A percentile compares a stretch with the other conserved stretches of the same genome.
phyloP scores from a whole-genome alignment of 257 asterid genomes.

The Solanum rostratum region DNA sequence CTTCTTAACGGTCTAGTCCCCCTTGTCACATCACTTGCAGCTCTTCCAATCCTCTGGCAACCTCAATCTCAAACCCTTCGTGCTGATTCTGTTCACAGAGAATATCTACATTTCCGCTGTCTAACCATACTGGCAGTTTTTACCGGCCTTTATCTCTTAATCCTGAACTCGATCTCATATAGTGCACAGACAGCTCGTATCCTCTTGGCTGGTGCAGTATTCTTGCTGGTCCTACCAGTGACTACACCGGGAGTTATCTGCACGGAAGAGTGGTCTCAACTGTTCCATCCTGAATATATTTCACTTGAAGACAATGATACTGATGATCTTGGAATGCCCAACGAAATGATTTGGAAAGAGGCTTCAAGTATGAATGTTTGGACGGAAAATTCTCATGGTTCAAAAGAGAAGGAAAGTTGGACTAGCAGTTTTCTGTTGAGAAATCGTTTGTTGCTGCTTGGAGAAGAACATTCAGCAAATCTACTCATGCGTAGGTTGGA shows the following conservation, averaged over 20 bases:
- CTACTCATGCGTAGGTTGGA: conserved; percentile 27
- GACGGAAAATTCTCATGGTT: not conserved
- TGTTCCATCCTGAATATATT: conserved; percentile 1
- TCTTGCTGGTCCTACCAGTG: conserved; percentile 33
- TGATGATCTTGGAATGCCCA: conserved; percentile 15
- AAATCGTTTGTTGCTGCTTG: conserved; percentile 25
- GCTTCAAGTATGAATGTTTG: not conserved
- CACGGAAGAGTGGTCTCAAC: conserved; percentile 8
- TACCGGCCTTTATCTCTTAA: conserved; percentile 47
- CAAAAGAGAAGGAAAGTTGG: conserved; percentile 10
- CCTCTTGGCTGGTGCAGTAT: conserved; percentile 27
- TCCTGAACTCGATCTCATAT: conserved; percentile 15
- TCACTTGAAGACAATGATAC: not conserved
- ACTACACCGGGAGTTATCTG: conserved; percentile 9
- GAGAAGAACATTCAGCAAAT: conserved; percentile 46
- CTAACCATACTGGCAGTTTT: conserved; percentile 25
- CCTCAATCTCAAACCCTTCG: conserved; percentile 15
- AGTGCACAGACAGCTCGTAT: conserved; percentile 16
- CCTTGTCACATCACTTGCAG: conserved; percentile 17
- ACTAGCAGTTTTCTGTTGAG: not conserved
- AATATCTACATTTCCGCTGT: conserved; percentile 21
- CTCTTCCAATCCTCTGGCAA: conserved; percentile 18
- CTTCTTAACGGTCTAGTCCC: conserved; percentile 53
- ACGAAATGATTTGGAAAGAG: conserved; percentile 8
- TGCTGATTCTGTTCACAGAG: conserved; percentile 1